Conservation (phyloP, 139 green algal species). For the Chloropicon primus region DNA sequence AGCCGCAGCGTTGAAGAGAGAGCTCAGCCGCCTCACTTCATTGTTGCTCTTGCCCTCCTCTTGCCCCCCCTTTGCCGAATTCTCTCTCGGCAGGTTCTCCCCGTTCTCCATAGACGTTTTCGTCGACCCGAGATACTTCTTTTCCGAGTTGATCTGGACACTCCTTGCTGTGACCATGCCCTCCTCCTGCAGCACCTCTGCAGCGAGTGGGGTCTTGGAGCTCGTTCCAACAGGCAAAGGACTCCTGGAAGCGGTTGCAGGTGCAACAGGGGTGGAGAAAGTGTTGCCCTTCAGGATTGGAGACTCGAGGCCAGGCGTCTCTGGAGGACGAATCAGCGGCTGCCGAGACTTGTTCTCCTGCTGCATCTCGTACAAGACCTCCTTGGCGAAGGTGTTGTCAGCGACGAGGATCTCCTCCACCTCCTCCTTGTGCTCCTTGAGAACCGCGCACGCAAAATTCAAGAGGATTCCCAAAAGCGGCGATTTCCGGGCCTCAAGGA, state of each 20-base stretch:
- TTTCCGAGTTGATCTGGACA: not conserved
- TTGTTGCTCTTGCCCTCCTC: not conserved
- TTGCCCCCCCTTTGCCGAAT: not conserved
- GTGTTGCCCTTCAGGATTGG: not conserved
- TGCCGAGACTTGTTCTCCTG: constrained; percentile 18
- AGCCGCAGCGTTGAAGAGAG: not conserved
- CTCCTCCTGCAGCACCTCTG: not conserved
- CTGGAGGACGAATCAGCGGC: not conserved
- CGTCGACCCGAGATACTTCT: not conserved
- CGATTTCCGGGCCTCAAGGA: constrained; percentile 40
- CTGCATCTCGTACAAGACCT: constrained; percentile 74
- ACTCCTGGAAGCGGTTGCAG: not conserved
- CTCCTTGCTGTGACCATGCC: not conserved
- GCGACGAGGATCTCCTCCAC: constrained; percentile 70
- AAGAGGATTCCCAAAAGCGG: constrained; percentile 59
- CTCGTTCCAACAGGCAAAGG: not conserved
- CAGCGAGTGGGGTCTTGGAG: not conserved
- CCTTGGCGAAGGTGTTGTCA: constrained; percentile 49
- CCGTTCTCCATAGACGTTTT: not conserved
- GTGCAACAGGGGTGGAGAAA: not conserved
- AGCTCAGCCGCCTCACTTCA: not conserved
- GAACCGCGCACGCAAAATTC: constrained; percentile 34
- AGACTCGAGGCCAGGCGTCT: not conserved
- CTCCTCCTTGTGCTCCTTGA: constrained; percentile 72
- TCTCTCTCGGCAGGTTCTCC: not conserved